These are phyloP conservation scores for Begonia masoniana DNA, from an alignment of 306 rosid genomes.

Conservation along the genomic window DNA sequence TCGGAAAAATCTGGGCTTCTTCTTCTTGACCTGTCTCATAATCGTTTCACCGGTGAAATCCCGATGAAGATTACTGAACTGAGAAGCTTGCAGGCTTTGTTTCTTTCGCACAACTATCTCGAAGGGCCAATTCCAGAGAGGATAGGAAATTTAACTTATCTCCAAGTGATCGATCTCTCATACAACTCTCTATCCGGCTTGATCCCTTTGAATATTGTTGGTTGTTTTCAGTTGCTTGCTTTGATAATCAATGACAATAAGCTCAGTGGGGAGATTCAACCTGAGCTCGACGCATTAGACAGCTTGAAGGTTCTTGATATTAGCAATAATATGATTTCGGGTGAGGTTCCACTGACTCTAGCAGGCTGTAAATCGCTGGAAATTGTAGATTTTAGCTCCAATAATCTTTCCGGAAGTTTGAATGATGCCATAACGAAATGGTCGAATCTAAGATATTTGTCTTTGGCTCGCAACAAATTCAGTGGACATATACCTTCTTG, in stretches of 20 bases:
- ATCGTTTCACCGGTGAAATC: conserved; percentile 75
- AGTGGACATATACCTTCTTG: conserved; percentile 73
- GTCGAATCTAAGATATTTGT: conserved; percentile 80
- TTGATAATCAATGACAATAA: conserved; percentile 72
- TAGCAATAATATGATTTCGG: conserved; percentile 85
- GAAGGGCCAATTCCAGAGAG: conserved; percentile 86
- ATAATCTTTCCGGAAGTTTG: conserved; percentile 86
- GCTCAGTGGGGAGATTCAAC: conserved; percentile 92
- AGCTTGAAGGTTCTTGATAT: conserved; percentile 87
- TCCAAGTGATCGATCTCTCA: conserved; percentile 93
- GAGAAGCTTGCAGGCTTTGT: conserved; percentile 94
- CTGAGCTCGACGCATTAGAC: conserved; percentile 92
- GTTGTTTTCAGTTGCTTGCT: conserved; percentile 96
- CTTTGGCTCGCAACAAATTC: conserved; percentile 72
- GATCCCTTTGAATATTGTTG: conserved; percentile 83
- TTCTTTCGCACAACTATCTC: conserved; percentile 83
- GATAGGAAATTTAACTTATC: conserved; percentile 87
- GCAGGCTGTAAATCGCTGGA: conserved; percentile 96
- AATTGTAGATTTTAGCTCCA: conserved; percentile 84
- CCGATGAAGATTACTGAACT: conserved; percentile 83
- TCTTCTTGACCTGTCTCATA: conserved; percentile 87
- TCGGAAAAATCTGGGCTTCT: conserved; percentile 86
- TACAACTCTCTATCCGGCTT: conserved; percentile 77
- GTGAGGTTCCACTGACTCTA: conserved; percentile 85
- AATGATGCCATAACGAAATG: conserved; percentile 90